Evolutionary conservation across 768 basidiomycete genomes (phyloP).

Genomic region (Solioccasus polychromus): DNA sequence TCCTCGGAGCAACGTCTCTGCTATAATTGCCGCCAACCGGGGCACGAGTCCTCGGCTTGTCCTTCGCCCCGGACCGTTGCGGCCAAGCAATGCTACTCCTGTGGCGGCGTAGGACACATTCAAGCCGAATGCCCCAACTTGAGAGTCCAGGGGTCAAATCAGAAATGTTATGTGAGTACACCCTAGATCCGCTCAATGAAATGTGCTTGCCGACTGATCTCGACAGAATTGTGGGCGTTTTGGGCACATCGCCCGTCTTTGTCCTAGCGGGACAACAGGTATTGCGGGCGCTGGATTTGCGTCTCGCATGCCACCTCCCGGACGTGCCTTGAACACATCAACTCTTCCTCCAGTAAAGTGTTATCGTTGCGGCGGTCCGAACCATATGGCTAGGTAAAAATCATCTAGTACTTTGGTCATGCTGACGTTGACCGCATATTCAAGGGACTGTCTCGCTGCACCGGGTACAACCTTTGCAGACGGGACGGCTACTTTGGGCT

Average conservation of each 20-base stretch:
- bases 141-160: conserved; percentile 62
- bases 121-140: conserved; percentile 84
- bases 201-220: conserved; percentile 4
- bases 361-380: conserved; percentile 85
- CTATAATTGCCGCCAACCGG: conserved; percentile 94
- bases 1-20: conserved; percentile 85
- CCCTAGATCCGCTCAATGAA: conserved; percentile 1
- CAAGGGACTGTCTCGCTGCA: conserved; percentile 79
- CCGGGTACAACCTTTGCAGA: conserved; percentile 52
- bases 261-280: conserved; percentile 49
- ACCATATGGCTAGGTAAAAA: conserved; percentile 76
- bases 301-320: conserved; percentile 69
- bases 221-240: conserved; percentile 73
- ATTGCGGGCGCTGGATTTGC: conserved; percentile 48
- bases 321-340: conserved; percentile 71
- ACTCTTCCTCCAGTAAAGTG: conserved; percentile 83
- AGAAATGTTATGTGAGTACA: conserved; percentile 79
- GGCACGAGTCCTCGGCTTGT: conserved; percentile 88
- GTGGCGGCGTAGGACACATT: conserved; percentile 89
- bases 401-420: conserved; percentile 1
- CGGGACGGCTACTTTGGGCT: conserved; percentile 38
- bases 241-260: conserved; percentile 79
- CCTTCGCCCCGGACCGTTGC: conserved; percentile 79
- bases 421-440: conserved; percentile 6
- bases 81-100: conserved; percentile 90